A percentile compares a stretch with the other conserved stretches of the same genome.
phyloP scores from a whole-genome alignment of 2,329 filamentous ascomycete genomes.

The Pseudopyricularia cyperi region DNA sequence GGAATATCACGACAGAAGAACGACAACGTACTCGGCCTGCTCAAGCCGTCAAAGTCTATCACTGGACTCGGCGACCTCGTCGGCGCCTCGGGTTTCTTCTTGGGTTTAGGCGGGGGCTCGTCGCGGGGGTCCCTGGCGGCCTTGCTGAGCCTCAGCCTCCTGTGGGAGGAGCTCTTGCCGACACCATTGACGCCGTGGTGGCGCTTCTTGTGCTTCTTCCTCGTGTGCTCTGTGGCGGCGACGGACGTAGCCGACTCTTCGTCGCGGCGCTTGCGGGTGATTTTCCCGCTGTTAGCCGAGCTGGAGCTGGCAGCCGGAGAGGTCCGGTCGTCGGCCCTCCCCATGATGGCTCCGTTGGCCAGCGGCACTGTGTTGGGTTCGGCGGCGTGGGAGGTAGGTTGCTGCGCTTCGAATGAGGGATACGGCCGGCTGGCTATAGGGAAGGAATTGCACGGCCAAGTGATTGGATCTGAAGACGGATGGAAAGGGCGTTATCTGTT shows the following conservation, averaged over 20 bases:
- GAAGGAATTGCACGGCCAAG: too few relatives aligned
- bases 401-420: too few relatives aligned
- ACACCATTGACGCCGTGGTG: slow-evolving; percentile 5
- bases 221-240: slow-evolving; percentile 13
- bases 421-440: too few relatives aligned
- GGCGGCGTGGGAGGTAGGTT: too few relatives aligned
- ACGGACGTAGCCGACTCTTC: slow-evolving; percentile 9
- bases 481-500: too few relatives aligned
- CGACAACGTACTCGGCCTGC: slow-evolving; percentile 35
- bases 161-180: not conserved
- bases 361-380: too few relatives aligned
- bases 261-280: not conserved
- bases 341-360: too few relatives aligned
- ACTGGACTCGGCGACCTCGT: slow-evolving; percentile 38
- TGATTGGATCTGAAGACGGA: too few relatives aligned
- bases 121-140: slow-evolving; percentile 49
- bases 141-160: slow-evolving; percentile 36
- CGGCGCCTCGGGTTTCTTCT: not conserved
- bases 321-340: slow-evolving; percentile 1
- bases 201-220: slow-evolving; percentile 17
- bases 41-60: slow-evolving; percentile 50
- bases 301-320: slow-evolving; percentile 1
- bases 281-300: slow-evolving; percentile 1
- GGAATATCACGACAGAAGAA: not conserved
- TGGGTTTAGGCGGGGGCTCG: slow-evolving; percentile 20